These are phyloP conservation scores for Puccinia novopanici DNA, from an alignment of 1,284 basidiomycete species.

Conservation along the genomic window DNA sequence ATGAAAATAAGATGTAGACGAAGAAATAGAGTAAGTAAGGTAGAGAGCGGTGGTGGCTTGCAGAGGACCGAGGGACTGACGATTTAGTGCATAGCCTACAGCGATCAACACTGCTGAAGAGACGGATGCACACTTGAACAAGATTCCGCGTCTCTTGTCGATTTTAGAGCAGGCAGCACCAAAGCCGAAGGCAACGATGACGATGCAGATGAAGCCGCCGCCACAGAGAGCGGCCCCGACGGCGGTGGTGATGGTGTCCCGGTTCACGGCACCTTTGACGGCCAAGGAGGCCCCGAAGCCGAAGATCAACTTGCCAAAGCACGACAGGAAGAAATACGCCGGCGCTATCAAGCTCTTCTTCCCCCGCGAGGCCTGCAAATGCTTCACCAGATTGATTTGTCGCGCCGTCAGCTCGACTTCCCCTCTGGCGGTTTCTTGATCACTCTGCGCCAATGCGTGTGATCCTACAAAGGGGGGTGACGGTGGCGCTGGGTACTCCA, in stretches of 20 bases:
- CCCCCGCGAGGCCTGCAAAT: neutral
- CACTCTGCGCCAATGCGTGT: too few species aligned
- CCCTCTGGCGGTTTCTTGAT: too few species aligned
- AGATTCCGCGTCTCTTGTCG: neutral
- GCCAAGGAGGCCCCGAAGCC: constrained; percentile 23
- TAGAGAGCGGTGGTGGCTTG: neutral
- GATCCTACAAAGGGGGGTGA: too few species aligned
- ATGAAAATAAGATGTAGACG: neutral
- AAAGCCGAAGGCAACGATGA: constrained; percentile 28
- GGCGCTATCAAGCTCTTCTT: constrained; percentile 20
- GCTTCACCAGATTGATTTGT: constrained; percentile 16
- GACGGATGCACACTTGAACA: constrained; percentile 24
- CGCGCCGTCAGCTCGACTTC: constrained; percentile 3
- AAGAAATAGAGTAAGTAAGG: neutral
- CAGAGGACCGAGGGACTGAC: constrained; percentile 8
- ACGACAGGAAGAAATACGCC: constrained; percentile 9
- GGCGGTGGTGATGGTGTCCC: neutral
- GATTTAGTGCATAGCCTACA: constrained; percentile 25
- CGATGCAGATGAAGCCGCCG: constrained; percentile 20
- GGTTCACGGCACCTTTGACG: neutral
- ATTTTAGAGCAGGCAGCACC: constrained; percentile 17
- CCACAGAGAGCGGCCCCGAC: neutral
- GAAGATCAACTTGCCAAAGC: constrained; percentile 36
- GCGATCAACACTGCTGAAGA: constrained; percentile 16
- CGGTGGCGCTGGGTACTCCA: too few species aligned